phyloP scores from a whole-genome alignment of 1,139 yeast genomes.

The Kodamaea sp. region DNA sequence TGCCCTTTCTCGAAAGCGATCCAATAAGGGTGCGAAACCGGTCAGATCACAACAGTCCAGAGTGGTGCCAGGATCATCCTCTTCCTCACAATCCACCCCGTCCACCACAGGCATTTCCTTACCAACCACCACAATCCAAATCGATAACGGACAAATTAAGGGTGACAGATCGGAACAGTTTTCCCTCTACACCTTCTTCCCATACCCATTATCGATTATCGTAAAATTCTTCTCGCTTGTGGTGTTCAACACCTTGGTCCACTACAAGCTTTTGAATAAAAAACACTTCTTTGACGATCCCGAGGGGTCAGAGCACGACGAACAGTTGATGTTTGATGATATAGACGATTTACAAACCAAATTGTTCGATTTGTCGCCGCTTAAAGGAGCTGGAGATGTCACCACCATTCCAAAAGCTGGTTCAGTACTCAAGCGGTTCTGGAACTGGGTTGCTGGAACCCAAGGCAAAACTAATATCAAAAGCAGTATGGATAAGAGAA shows the following conservation, averaged over 20 bases:
- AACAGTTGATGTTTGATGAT: slow-evolving; percentile 27
- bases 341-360: slow-evolving; percentile 34
- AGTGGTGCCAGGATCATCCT: background rate
- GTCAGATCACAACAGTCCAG: slow-evolving; percentile 1
- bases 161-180: slow-evolving; percentile 49
- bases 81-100: slow-evolving; percentile 7
- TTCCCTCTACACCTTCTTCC: slow-evolving; percentile 46
- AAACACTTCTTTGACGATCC: slow-evolving; percentile 31
- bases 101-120: slow-evolving; percentile 4
- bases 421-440: slow-evolving; percentile 21
- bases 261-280: slow-evolving; percentile 26
- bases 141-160: slow-evolving; percentile 24
- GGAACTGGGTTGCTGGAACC: slow-evolving; percentile 28
- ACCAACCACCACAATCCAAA: slow-evolving; percentile 19
- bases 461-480: slow-evolving; percentile 19
- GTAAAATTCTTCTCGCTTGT: slow-evolving; percentile 22
- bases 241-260: slow-evolving; percentile 22
- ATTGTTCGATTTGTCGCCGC: slow-evolving; percentile 42
- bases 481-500: slow-evolving; percentile 39
- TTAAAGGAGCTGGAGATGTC: slow-evolving; percentile 41
- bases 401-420: slow-evolving; percentile 29
- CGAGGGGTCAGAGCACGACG: slow-evolving; percentile 16
- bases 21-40: slow-evolving; percentile 18
- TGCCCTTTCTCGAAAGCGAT: slow-evolving; percentile 24
- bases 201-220: slow-evolving; percentile 37